A percentile compares a stretch with the other conserved stretches of the same genome.
These are phyloP conservation scores for Pseudocercospora musae DNA, from an alignment of 2,329 filamentous ascomycete species.

Conservation along the genomic window DNA sequence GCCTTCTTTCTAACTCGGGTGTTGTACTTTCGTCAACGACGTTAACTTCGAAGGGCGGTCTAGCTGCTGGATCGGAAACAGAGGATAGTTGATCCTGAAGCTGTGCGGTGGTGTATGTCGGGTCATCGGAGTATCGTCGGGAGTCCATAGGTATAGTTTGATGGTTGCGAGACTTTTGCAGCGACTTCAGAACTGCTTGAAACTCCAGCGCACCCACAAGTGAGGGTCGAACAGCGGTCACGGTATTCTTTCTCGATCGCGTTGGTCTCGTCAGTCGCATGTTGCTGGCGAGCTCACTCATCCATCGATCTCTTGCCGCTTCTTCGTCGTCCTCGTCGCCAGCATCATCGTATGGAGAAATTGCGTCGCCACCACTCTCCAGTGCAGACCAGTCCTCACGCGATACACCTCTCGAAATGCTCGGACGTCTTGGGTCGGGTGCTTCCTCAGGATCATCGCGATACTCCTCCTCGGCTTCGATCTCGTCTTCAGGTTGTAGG, in stretches of 20 bases:
- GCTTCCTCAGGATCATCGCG: slow-evolving; percentile 52
- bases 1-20: slow-evolving; percentile 13
- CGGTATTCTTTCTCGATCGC: slow-evolving; percentile 65
- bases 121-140: slow-evolving; percentile 67
- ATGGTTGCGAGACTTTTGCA: slow-evolving; percentile 77
- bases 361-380: slow-evolving; percentile 47
- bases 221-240: slow-evolving; percentile 86
- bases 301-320: slow-evolving; percentile 60
- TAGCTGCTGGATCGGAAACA: slow-evolving; percentile 44
- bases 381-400: slow-evolving; percentile 62
- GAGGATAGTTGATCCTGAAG: slow-evolving; percentile 48
- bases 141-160: slow-evolving; percentile 66
- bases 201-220: slow-evolving; percentile 93
- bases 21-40: slow-evolving; percentile 9
- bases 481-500: slow-evolving; percentile 58
- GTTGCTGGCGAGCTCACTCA: slow-evolving; percentile 83
- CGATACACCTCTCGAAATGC: slow-evolving; percentile 47
- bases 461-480: slow-evolving; percentile 47
- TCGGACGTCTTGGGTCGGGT: slow-evolving; percentile 39
- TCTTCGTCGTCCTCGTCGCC: slow-evolving; percentile 60
- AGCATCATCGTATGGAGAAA: slow-evolving; percentile 47
- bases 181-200: slow-evolving; percentile 79
- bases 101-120: slow-evolving; percentile 44
- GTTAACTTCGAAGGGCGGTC: slow-evolving; percentile 19
- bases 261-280: slow-evolving; percentile 80